Evolutionary conservation across 768 basidiomycete species (phyloP).

Genomic region (Tylopilus plumbeoviolaceoides): DNA sequence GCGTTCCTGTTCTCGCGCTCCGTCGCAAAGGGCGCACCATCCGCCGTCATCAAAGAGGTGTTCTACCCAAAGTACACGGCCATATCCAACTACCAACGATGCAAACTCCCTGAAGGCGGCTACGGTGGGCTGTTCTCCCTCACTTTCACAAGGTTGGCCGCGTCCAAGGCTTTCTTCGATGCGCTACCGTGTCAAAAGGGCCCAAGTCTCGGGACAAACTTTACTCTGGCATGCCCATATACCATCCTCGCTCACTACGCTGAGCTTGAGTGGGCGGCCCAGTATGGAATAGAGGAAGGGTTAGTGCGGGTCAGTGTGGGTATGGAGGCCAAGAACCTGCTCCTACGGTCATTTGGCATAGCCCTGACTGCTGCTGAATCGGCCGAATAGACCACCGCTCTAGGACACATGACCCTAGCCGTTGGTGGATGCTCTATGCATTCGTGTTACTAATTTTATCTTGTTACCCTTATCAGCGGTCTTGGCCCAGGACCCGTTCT

Average conservation of each 20-base stretch:
- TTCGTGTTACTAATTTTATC: neutral
- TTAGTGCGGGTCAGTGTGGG: conserved; percentile 91
- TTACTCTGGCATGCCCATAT: conserved; percentile 92
- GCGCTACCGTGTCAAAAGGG: conserved; percentile 81
- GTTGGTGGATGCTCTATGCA: neutral
- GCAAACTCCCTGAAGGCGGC: conserved; percentile 54
- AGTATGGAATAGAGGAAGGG: conserved; percentile 78
- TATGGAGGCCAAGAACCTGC: conserved; percentile 61
- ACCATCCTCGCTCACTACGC: conserved; percentile 86
- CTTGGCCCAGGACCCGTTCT: neutral
- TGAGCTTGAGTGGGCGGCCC: conserved; percentile 89
- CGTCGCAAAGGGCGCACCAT: conserved; percentile 32
- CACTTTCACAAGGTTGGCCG: conserved; percentile 66
- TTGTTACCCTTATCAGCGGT: neutral
- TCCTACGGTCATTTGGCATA: conserved; percentile 54
- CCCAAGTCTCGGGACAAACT: conserved; percentile 91
- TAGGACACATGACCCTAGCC: neutral
- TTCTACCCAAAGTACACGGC: conserved; percentile 88
- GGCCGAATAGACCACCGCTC: conserved; percentile 5
- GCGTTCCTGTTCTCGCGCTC: conserved; percentile 68
- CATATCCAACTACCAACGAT: conserved; percentile 63
- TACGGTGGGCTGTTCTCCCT: conserved; percentile 88
- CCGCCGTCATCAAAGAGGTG: conserved; percentile 68
- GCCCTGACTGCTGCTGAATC: conserved; percentile 76
- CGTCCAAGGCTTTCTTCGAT: conserved; percentile 82